Evolutionary conservation across 495 filamentous ascomycete genomes (phyloP).

Genomic region (Sordaria brevicollis): DNA sequence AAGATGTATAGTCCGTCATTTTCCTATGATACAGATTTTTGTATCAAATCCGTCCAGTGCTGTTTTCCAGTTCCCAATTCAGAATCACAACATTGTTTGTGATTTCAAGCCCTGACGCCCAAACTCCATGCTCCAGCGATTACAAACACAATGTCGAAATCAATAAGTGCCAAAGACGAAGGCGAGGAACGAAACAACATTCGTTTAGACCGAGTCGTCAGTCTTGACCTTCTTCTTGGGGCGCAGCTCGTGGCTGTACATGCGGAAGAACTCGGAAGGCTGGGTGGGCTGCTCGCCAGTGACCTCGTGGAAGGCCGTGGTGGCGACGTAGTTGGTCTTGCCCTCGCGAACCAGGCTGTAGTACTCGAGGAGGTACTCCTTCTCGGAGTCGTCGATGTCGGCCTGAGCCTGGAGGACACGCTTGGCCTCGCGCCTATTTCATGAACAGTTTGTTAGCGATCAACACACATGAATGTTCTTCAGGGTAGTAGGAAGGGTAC

Average conservation of each 20-base stretch:
- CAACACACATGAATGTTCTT: not conserved
- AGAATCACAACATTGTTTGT: not conserved
- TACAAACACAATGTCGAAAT: not conserved
- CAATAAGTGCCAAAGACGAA: not conserved
- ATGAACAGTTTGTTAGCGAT: not conserved
- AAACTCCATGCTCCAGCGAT: not conserved
- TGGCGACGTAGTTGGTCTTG: slow-evolving; percentile 51
- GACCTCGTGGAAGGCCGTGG: slow-evolving; percentile 43
- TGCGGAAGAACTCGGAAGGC: slow-evolving; percentile 43
- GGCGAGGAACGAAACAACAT: not conserved
- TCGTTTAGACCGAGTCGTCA: not conserved
- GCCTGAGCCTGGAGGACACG: slow-evolving; percentile 32
- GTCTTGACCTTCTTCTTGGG: slow-evolving; percentile 32
- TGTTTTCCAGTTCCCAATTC: not conserved
- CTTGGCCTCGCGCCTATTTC: slow-evolving; percentile 34
- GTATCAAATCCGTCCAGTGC: not conserved
- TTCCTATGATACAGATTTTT: not conserved
- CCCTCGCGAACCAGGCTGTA: slow-evolving; percentile 48
- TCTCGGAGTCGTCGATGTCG: slow-evolving; percentile 36
- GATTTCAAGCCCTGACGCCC: not conserved
- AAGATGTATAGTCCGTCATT: not conserved
- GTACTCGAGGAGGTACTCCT: slow-evolving; percentile 47
- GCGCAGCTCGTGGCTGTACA: slow-evolving; percentile 35
- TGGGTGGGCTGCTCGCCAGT: slow-evolving; percentile 41
- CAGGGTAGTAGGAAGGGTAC: not conserved